Evolutionary conservation across 2,329 filamentous ascomycete genomes (phyloP).

Genomic region (Trichoderma endophyticum): DNA sequence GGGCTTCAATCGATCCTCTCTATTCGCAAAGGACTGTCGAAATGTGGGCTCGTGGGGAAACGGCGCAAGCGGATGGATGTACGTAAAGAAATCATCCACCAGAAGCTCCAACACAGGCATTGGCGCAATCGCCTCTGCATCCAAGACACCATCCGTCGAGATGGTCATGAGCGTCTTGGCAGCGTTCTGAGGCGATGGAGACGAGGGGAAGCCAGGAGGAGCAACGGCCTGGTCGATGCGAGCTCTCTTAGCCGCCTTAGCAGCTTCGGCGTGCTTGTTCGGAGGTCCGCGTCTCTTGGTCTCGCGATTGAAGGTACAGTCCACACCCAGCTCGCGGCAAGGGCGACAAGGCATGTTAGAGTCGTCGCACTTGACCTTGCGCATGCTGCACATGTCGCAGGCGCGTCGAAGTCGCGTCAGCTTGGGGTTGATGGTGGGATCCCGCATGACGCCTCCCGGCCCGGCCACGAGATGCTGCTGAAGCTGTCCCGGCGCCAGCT

Average conservation of each 20-base stretch:
- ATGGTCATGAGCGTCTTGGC: conserved; percentile 50
- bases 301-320: conserved; percentile 55
- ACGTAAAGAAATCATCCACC: conserved; percentile 80
- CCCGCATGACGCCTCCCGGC: conserved; percentile 31
- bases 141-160: conserved; percentile 41
- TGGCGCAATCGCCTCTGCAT: conserved; percentile 69
- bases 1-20: conserved; percentile 64
- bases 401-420: conserved; percentile 55
- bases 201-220: conserved; percentile 28
- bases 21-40: conserved; percentile 61
- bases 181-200: conserved; percentile 45
- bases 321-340: conserved; percentile 54
- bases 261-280: conserved; percentile 57
- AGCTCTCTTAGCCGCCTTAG: conserved; percentile 50
- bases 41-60: conserved; percentile 80
- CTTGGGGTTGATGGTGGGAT: conserved; percentile 47
- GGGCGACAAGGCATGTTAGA: conserved; percentile 54
- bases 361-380: conserved; percentile 61
- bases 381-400: conserved; percentile 60
- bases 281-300: conserved; percentile 59
- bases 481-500: conserved; percentile 18
- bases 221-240: conserved; percentile 34
- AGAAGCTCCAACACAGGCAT: conserved; percentile 65
- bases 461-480: conserved; percentile 20
- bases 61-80: conserved; percentile 72